Conservation (phyloP, 192 early-diverging fungal species). For the Phycomyces nitens region DNA sequence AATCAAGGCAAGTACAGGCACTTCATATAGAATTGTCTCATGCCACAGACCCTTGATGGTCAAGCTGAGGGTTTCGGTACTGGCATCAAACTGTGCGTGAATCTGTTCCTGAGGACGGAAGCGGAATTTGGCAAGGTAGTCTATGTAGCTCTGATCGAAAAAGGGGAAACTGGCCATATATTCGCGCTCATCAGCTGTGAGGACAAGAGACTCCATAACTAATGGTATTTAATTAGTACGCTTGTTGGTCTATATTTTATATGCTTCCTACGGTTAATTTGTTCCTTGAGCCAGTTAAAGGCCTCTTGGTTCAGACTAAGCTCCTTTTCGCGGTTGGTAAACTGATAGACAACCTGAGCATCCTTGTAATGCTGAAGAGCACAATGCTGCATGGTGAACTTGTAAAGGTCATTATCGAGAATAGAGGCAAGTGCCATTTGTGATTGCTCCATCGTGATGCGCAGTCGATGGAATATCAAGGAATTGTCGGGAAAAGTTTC, state of each 20-base stretch:
- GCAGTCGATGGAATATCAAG: not conserved
- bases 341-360: constrained; percentile 55
- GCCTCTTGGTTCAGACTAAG: constrained; percentile 40
- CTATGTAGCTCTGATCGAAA: constrained; percentile 52
- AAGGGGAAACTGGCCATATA: constrained; percentile 50
- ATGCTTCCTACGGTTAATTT: constrained; percentile 22
- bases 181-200: constrained; percentile 38
- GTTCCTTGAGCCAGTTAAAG: constrained; percentile 40
- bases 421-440: constrained; percentile 43
- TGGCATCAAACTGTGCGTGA: constrained; percentile 22
- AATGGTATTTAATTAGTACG: not conserved
- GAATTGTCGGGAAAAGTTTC: no score
- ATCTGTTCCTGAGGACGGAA: constrained; percentile 54
- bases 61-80: constrained; percentile 36
- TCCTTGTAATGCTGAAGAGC: constrained; percentile 67
- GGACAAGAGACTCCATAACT: constrained; percentile 43
- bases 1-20: constrained; percentile 63
- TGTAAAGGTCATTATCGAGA: constrained; percentile 83
- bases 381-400: constrained; percentile 80
- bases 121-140: constrained; percentile 55
- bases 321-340: constrained; percentile 59
- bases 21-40: constrained; percentile 75
- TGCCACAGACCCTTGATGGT: constrained; percentile 60
- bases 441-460: not conserved
- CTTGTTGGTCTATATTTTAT: constrained; percentile 17